phyloP scores from a whole-genome alignment of 495 filamentous ascomycete genomes.

The Chaetomium fimeti region DNA sequence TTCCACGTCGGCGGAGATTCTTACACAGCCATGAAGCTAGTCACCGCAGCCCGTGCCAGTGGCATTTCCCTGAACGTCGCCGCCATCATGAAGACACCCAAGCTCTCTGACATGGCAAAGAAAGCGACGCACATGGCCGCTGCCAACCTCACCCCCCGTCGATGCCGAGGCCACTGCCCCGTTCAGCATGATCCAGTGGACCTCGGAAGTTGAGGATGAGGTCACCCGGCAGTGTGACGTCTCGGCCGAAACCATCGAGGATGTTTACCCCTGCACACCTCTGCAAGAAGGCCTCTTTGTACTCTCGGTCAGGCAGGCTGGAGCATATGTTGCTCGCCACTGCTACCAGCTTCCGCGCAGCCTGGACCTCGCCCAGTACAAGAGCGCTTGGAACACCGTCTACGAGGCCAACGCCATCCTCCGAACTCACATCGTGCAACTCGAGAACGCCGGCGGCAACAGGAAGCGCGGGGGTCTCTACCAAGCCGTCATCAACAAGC shows the following conservation, averaged over 20 bases:
- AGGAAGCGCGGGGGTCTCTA: slow-evolving; percentile 49
- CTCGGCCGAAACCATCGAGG: slow-evolving; percentile 43
- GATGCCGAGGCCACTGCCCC: neutral
- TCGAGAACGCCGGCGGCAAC: slow-evolving; percentile 24
- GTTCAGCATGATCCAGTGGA: slow-evolving; percentile 27
- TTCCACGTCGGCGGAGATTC: slow-evolving; percentile 57
- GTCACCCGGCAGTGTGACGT: slow-evolving; percentile 8
- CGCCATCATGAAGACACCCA: slow-evolving; percentile 45
- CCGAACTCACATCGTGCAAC: slow-evolving; percentile 60
- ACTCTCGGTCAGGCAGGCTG: slow-evolving; percentile 55
- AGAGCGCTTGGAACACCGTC: slow-evolving; percentile 52
- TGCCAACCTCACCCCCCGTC: neutral
- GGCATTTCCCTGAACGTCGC: slow-evolving; percentile 44
- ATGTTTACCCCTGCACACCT: slow-evolving; percentile 68
- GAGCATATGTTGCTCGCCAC: slow-evolving; percentile 58
- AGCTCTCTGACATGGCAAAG: slow-evolving; percentile 41
- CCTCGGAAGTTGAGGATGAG: slow-evolving; percentile 17
- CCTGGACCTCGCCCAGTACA: slow-evolving; percentile 42
- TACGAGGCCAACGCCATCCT: slow-evolving; percentile 52
- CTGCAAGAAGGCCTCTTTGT: slow-evolving; percentile 69
- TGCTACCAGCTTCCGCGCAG: slow-evolving; percentile 27
- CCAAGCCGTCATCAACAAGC: slow-evolving; percentile 57
- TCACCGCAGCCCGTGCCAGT: slow-evolving; percentile 44
- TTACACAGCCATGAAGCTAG: slow-evolving; percentile 54
- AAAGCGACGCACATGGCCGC: slow-evolving; percentile 8